Evolutionary conservation across 2,329 filamentous ascomycete genomes (phyloP).

Genomic region (Periconia sp.): DNA sequence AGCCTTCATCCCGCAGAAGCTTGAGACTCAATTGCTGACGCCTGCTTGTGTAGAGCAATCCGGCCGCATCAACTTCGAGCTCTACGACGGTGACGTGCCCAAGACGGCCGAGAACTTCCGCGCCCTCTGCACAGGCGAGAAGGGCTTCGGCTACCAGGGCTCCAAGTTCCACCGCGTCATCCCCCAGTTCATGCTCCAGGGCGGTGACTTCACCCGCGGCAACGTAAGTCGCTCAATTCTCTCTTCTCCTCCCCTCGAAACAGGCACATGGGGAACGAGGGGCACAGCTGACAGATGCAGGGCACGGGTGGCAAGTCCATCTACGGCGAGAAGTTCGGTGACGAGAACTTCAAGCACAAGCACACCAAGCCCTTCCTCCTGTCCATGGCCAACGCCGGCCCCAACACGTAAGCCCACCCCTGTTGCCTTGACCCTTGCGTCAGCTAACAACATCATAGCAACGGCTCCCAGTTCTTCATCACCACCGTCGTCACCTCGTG

Average conservation of each 20-base stretch:
- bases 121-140: slow-evolving; percentile 79
- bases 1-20: slow-evolving; percentile 11
- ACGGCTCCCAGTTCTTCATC: slow-evolving; percentile 77
- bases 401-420: slow-evolving; percentile 73
- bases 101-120: slow-evolving; percentile 88
- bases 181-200: slow-evolving; percentile 93
- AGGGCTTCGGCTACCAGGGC: slow-evolving; percentile 82
- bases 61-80: slow-evolving; percentile 86
- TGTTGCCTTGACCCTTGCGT: slow-evolving; percentile 5
- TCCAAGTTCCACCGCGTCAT: slow-evolving; percentile 94
- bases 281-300: slow-evolving; percentile 53
- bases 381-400: slow-evolving; percentile 94
- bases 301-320: slow-evolving; percentile 92
- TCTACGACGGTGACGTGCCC: slow-evolving; percentile 85
- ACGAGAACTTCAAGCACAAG: slow-evolving; percentile 86
- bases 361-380: slow-evolving; percentile 79
- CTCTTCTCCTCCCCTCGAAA: slow-evolving; percentile 3
- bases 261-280: slow-evolving; percentile 3
- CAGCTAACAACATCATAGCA: slow-evolving; percentile 52
- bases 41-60: slow-evolving; percentile 62
- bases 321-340: slow-evolving; percentile 92
- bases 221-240: slow-evolving; percentile 83
- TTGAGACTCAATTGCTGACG: slow-evolving; percentile 26
- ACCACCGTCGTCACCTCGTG: slow-evolving; percentile 71
- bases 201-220: slow-evolving; percentile 91